Percentiles rank a stretch among this genome's conserved stretches.
These are phyloP conservation scores for Dryas drummondii DNA, from an alignment of 306 rosid species.

Conservation along the genomic window DNA sequence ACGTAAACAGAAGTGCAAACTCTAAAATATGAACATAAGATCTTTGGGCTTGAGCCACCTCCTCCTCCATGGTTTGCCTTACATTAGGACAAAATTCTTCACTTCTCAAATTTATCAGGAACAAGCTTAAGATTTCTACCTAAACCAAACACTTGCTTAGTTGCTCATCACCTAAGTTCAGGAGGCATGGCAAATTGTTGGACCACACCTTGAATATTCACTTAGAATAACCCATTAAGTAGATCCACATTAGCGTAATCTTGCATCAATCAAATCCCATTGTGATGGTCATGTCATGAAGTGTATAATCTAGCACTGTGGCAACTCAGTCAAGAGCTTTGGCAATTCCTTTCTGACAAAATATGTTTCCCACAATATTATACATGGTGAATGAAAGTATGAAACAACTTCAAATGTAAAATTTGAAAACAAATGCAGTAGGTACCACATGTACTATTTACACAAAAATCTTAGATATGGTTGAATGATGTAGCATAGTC, in stretches of 20 bases:
- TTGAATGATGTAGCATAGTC: slow-evolving; percentile 20
- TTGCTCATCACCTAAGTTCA: no score
- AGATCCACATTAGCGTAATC: no score
- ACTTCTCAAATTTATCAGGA: not conserved
- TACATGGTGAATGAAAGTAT: slow-evolving; percentile 14
- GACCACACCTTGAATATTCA: no score
- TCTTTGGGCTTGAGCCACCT: no score
- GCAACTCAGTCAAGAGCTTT: not conserved
- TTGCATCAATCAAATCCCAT: not conserved
- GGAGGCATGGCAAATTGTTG: no score
- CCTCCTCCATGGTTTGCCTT: not conserved
- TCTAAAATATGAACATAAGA: no score
- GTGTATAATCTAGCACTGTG: not conserved
- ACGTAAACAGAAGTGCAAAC: no score
- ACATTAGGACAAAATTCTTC: not conserved
- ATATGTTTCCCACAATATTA: not conserved
- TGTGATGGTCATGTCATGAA: not conserved
- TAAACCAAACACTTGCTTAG: not conserved
- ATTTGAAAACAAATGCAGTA: not conserved
- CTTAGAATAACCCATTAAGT: no score
- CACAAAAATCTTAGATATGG: slow-evolving; percentile 9
- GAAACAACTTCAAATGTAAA: slow-evolving; percentile 9
- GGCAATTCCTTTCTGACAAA: not conserved
- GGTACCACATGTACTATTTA: slow-evolving; percentile 16
- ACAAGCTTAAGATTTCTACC: not conserved